Evolutionary conservation across 2,329 filamentous ascomycete genomes (phyloP).

Genomic region (Bisporella sp.): DNA sequence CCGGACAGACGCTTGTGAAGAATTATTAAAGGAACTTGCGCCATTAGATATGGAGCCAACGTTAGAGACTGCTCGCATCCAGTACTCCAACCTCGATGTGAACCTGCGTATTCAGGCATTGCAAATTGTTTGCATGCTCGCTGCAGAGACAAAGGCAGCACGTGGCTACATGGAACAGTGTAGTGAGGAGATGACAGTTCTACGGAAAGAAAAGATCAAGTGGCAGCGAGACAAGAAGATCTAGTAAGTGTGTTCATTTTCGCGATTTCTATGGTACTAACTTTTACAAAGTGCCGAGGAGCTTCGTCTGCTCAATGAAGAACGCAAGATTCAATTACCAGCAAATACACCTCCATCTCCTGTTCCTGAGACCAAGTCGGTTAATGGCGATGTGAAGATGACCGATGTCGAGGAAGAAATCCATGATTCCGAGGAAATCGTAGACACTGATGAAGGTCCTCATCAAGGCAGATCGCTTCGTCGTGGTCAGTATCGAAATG

Average conservation of each 20-base stretch:
- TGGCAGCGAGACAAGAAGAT: constrained; percentile 72
- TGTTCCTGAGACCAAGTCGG: constrained; percentile 36
- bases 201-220: constrained; percentile 93
- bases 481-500: constrained; percentile 59
- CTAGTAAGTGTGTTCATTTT: constrained; percentile 39
- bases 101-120: constrained; percentile 76
- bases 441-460: constrained; percentile 65
- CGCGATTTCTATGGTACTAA: neutral
- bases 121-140: constrained; percentile 80
- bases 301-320: constrained; percentile 61
- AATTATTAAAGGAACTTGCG: constrained; percentile 72
- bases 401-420: constrained; percentile 58
- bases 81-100: constrained; percentile 72
- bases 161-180: constrained; percentile 87
- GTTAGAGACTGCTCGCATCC: constrained; percentile 61
- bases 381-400: constrained; percentile 53
- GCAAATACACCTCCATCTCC: constrained; percentile 65
- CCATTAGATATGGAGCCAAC: constrained; percentile 71
- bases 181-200: constrained; percentile 87
- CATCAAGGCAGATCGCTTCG: constrained; percentile 49
- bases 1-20: constrained; percentile 66
- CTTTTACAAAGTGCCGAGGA: constrained; percentile 55
- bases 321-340: constrained; percentile 65
- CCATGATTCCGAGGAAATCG: constrained; percentile 49
- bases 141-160: constrained; percentile 77